Evolutionary conservation across 2,329 filamentous ascomycete genomes (phyloP).

Genomic region (Trichoderma sp.): DNA sequence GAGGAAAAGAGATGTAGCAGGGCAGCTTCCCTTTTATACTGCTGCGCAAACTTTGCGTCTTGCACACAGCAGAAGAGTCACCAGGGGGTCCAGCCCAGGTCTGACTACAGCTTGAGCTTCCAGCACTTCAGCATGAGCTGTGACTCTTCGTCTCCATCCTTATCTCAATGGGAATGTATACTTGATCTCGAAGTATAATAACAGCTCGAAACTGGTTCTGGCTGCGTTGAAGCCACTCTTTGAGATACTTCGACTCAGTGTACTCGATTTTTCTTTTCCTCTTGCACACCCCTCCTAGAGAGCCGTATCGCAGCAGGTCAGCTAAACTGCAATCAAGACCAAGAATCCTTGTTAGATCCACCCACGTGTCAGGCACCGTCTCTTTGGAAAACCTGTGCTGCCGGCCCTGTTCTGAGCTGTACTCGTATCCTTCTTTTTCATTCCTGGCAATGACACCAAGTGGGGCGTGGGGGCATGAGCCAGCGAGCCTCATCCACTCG

Average conservation of each 20-base stretch:
- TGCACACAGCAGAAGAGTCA: conserved; percentile 26
- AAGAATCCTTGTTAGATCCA: conserved; percentile 29
- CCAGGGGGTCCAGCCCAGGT: conserved; percentile 27
- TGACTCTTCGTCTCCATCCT: conserved; percentile 27
- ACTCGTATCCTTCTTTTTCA: conserved; percentile 26
- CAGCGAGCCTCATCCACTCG: conserved; percentile 31
- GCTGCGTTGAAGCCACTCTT: background rate
- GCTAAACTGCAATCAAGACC: conserved; percentile 15
- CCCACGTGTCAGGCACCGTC: conserved; percentile 33
- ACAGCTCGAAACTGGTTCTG: background rate
- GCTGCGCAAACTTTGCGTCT: conserved; percentile 21
- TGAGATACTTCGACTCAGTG: background rate
- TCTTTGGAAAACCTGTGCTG: background rate
- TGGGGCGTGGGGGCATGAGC: conserved; percentile 29
- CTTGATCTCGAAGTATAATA: conserved; percentile 1
- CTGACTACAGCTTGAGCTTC: conserved; percentile 29
- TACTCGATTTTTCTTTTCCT: background rate
- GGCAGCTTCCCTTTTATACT: conserved; percentile 29
- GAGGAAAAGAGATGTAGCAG: conserved; percentile 10
- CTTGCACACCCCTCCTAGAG: conserved; percentile 14
- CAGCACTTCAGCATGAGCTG: conserved; percentile 26
- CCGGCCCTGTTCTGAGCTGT: conserved; percentile 12
- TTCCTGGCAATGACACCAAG: conserved; percentile 26
- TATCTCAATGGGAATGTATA: conserved; percentile 22
- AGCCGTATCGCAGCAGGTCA: conserved; percentile 1